These are phyloP conservation scores for Effrenium voratum DNA, from an alignment of 73 alveolate genomes.

Conservation along the genomic window DNA sequence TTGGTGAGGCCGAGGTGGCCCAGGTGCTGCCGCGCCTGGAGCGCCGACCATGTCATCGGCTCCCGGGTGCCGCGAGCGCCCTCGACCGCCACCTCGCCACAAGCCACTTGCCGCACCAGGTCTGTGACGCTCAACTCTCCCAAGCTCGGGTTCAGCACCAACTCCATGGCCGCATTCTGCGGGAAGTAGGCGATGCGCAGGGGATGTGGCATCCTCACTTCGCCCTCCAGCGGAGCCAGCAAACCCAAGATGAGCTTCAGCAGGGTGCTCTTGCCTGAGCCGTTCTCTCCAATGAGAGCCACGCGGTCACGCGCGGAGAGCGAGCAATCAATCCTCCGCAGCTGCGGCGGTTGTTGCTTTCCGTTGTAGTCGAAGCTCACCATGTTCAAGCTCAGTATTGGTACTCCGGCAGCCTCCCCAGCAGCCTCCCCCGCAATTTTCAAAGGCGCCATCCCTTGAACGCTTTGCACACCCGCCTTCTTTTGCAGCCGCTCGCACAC, in stretches of 20 bases:
- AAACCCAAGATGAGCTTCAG: background rate
- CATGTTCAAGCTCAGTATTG: background rate
- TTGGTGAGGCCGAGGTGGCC: background rate
- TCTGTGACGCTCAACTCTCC: background rate
- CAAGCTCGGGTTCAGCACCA: background rate
- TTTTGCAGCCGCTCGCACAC: too few relatives aligned
- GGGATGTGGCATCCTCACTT: background rate
- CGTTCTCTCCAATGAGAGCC: background rate
- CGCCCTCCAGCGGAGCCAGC: background rate
- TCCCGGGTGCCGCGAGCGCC: background rate
- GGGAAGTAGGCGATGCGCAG: background rate
- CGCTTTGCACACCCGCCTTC: too few relatives aligned
- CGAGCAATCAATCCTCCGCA: background rate
- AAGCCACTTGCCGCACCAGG: background rate
- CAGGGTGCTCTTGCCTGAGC: background rate
- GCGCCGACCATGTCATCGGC: background rate
- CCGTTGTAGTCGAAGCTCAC: background rate
- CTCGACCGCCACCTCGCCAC: background rate
- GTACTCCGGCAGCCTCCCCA: background rate
- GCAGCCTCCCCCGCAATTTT: too few relatives aligned
- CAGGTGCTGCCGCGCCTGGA: background rate
- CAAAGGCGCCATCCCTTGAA: too few relatives aligned
- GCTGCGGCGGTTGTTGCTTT: background rate
- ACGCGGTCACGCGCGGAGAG: background rate
- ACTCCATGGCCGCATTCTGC: background rate